Evolutionary conservation across 73 alveolate species (phyloP).

Genomic region (Paramecium sexaurelia): DNA sequence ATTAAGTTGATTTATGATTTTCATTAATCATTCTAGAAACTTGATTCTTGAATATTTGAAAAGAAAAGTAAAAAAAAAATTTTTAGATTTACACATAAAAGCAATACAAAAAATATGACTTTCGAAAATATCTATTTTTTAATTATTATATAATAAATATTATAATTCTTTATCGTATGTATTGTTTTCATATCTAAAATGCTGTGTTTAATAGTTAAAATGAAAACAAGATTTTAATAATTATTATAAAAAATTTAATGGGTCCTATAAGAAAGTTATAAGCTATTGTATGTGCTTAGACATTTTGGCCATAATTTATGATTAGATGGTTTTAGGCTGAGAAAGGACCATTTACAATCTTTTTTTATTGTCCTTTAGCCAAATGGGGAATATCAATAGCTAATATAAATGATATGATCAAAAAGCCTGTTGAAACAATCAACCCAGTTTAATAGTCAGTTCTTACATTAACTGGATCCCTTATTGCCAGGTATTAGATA

Average conservation of each 20-base stretch:
- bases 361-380: slow-evolving; percentile 31
- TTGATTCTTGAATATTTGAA: too few species aligned
- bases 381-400: slow-evolving; percentile 53
- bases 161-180: neutral
- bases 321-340: slow-evolving; percentile 20
- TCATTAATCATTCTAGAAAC: too few species aligned
- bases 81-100: neutral
- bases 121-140: neutral
- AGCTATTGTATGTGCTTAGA: slow-evolving; percentile 4
- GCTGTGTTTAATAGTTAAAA: neutral
- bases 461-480: neutral
- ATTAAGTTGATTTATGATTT: too few species aligned
- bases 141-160: neutral
- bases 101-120: neutral
- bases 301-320: slow-evolving; percentile 48
- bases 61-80: neutral
- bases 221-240: neutral
- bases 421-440: slow-evolving; percentile 23
- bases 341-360: slow-evolving; percentile 51
- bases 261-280: neutral
- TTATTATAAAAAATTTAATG: neutral
- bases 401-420: slow-evolving; percentile 19
- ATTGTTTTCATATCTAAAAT: neutral
- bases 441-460: slow-evolving; percentile 18
- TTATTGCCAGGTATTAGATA: neutral